These are phyloP conservation scores for Neospermospora avenae DNA, from an alignment of 2,329 filamentous ascomycete genomes.

Conservation along the genomic window DNA sequence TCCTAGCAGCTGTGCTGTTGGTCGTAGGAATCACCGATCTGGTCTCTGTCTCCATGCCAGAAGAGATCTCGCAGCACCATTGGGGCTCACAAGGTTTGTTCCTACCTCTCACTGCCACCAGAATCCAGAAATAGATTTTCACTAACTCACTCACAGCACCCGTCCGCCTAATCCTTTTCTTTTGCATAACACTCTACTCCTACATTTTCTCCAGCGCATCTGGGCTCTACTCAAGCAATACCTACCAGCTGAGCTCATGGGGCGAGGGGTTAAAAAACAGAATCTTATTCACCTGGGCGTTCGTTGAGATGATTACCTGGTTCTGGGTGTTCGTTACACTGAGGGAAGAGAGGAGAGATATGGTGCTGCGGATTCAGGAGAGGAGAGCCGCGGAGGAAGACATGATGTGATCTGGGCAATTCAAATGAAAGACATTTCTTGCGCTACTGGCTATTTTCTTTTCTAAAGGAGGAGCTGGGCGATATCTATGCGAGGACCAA, in stretches of 20 bases:
- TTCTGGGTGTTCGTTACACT: constrained; percentile 79
- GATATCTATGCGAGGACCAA: too few species aligned
- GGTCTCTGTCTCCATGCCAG: constrained; percentile 62
- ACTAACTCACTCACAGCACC: constrained; percentile 46
- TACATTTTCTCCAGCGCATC: constrained; percentile 57
- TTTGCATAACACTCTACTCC: constrained; percentile 59
- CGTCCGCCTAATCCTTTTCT: constrained; percentile 62
- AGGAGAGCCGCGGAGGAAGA: constrained; percentile 38
- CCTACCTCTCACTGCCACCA: constrained; percentile 47
- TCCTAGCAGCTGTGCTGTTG: constrained; percentile 67
- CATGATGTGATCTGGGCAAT: constrained; percentile 23
- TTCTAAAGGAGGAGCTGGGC: neutral
- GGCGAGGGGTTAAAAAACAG: constrained; percentile 76
- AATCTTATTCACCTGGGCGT: constrained; percentile 79
- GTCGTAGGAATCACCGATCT: constrained; percentile 61
- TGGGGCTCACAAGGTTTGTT: constrained; percentile 64
- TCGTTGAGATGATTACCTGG: constrained; percentile 80
- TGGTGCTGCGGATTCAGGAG: constrained; percentile 32
- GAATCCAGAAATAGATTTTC: neutral
- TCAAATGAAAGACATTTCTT: neutral
- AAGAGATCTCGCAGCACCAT: constrained; percentile 60
- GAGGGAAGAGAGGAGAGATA: constrained; percentile 55
- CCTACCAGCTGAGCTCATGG: constrained; percentile 43
- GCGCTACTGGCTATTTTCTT: too few species aligned
- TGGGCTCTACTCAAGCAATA: constrained; percentile 44